Evolutionary conservation across 2,329 filamentous ascomycete species (phyloP), one percentile per base, ranked within the genome.

Genomic region (Xylariaceae sp.): DNA sequence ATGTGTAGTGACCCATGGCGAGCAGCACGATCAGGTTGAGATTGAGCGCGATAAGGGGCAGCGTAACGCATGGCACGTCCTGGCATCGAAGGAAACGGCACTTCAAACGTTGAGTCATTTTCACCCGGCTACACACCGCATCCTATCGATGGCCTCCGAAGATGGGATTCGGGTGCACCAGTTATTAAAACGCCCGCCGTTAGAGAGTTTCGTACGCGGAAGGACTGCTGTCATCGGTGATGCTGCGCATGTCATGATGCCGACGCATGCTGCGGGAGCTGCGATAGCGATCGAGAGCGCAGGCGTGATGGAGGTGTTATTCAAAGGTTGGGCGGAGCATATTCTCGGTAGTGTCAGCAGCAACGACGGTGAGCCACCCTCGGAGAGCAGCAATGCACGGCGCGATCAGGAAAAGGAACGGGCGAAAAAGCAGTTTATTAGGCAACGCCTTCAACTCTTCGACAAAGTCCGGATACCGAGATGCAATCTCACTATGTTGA

Each of bases 241-340:
- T 30, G 57, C 60, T 10, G 62, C 61, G 2, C 64, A 66, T 23
- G 57, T 63, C n/a, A 66, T 66, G 64, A 15, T 66, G 51, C 64
- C 64, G 9, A 64, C 64, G 2, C 62, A 66, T 51, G 64, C 62
- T 1, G 64, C 64, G 8, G 64, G 62, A 3, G 42, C 51, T 4
- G 58, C 60, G 0, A 37, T 63, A 7, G 61, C 61, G 2, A 59
- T 66, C 5, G 64, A 66, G 57, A 63, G 62, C 17, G 61, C 64
- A 4, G 54, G 60, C 17, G 57, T 58, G 49, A 11, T 66, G 15
- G 62, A 64, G 56, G 53, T 55, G 4, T 37, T 64, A 49, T 62
- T 65, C 9, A 53, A 13, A 9, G 54, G 30, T 6, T 34, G 57
- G 9, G n/a, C 45, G 34, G 9, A 13, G 13, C 4, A 48, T 7